Base-by-base conservation (phyloP, 1,284 basidiomycete species). In the Apiotrichum domesticum region DNA sequence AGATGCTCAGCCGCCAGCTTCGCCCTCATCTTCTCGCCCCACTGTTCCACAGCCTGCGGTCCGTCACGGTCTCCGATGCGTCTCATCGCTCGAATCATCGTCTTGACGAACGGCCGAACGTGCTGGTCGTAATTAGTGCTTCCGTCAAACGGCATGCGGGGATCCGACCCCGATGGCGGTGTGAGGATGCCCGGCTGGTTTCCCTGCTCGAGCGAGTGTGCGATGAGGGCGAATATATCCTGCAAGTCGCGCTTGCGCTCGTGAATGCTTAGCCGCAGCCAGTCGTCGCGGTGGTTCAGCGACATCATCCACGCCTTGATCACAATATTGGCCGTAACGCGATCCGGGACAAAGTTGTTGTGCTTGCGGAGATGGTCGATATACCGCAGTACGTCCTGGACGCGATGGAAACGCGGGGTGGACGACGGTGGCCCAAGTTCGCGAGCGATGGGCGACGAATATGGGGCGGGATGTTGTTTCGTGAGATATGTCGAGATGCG, bases 291-390 rank as follows among this genome's bases (percentile, higher is more conserved):
- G 9, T 50, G 46, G 42, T 54, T 42, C 11, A 61, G 46, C 49
- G 48, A 52, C 41, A 37, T 41, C 7, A 75, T 51, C 71, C 70
- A 75, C 44, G 70, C 69, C 50, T 66, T 61, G 43, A 75, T 33
- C 7, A 75, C 65, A 43, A 75, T 61, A 56, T 73, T 71, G 21
- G 63, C 70, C 0, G 73, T 75, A 10, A 68, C 61, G 44, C 67
- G 59, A 62, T 74, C 69, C 3, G 73, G 73, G n/a, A 56, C 52
- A 49, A 75, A 75, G 13, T 63, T 64, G 32, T 64, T 59, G 37
- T 63, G 48, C 21, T 35, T 33, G 50, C 70, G 68, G 21, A 73
- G 49, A 21, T 49, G 56, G 42, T 62, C 56, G 21, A 75, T 70
- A 15, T 58, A 56, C 3, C 53, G 29, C 1, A 75, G 56, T 8